phyloP scores from a whole-genome alignment of 176 grass and related monocot genomes.

The Puccinellia tenuiflora region DNA sequence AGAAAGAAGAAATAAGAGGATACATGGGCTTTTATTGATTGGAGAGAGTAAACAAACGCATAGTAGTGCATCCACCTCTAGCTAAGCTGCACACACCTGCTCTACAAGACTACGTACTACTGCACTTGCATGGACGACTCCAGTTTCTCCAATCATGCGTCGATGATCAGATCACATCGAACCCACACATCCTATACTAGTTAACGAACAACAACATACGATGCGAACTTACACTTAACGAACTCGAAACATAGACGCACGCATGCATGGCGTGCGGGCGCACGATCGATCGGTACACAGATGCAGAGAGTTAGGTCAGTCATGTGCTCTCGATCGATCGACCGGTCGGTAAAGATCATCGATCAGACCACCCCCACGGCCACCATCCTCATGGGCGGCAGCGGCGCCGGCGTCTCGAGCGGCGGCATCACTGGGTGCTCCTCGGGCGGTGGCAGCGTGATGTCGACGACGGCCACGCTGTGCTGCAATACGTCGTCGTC shows the following conservation, averaged over 20 bases:
- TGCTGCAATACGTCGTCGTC: not conserved
- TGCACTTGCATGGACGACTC: not conserved
- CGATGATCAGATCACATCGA: not conserved
- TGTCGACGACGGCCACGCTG: conserved; percentile 14
- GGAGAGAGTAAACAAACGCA: no score
- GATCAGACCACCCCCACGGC: conserved; percentile 35
- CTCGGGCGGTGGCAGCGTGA: conserved; percentile 1
- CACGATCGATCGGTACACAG: not conserved
- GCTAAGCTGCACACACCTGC: not conserved
- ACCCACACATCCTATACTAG: not conserved
- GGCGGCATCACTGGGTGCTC: not conserved
- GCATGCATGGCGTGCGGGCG: not conserved
- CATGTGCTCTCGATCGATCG: not conserved
- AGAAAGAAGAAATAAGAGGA: no score
- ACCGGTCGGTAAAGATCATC: not conserved
- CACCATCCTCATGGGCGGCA: not conserved
- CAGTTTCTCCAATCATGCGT: not conserved
- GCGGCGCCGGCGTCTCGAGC: not conserved
- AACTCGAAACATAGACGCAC: not conserved
- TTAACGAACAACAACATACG: not conserved
- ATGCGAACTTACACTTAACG: not conserved
- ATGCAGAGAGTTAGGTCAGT: conserved; percentile 2
- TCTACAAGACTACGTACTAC: not conserved
- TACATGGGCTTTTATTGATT: no score
- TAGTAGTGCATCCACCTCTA: not conserved